A percentile compares a stretch with the other conserved stretches of the same genome.
Evolutionary conservation across 106 monocot species (phyloP).

Genomic region (Platanthera guangdongensis): DNA sequence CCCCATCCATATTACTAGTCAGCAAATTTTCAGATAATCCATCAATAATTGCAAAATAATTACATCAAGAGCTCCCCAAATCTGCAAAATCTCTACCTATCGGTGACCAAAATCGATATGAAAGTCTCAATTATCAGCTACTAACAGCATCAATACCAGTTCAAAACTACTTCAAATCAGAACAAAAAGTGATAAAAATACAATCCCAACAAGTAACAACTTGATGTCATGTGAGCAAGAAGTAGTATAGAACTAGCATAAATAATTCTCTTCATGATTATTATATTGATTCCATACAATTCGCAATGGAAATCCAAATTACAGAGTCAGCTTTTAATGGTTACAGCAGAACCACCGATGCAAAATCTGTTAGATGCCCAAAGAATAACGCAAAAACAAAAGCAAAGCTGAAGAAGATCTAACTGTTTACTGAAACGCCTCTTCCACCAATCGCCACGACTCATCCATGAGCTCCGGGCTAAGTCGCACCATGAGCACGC

Average conservation of each 20-base stretch:
- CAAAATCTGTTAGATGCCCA: neutral
- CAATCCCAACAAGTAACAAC: neutral
- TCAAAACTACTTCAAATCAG: neutral
- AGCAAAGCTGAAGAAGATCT: neutral
- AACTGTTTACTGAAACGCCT: conserved; percentile 6
- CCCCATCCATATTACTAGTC: neutral
- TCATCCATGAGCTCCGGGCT: conserved; percentile 27
- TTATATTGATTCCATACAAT: conserved; percentile 1
- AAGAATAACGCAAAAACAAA: neutral
- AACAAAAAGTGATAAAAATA: neutral
- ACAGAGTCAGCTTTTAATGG: neutral
- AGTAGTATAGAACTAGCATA: neutral
- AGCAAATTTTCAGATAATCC: neutral
- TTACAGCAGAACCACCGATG: neutral
- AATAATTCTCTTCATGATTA: neutral
- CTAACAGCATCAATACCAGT: neutral
- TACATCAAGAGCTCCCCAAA: neutral
- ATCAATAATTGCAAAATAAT: neutral
- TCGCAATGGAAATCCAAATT: neutral
- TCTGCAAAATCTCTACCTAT: neutral
- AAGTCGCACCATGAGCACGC: conserved; percentile 24
- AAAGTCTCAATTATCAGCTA: no score
- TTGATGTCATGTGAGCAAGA: neutral
- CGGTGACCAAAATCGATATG: neutral
- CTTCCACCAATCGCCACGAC: conserved; percentile 6